Conservation (phyloP, 176 grass and related monocot genomes). For the Eleusine indica region DNA sequence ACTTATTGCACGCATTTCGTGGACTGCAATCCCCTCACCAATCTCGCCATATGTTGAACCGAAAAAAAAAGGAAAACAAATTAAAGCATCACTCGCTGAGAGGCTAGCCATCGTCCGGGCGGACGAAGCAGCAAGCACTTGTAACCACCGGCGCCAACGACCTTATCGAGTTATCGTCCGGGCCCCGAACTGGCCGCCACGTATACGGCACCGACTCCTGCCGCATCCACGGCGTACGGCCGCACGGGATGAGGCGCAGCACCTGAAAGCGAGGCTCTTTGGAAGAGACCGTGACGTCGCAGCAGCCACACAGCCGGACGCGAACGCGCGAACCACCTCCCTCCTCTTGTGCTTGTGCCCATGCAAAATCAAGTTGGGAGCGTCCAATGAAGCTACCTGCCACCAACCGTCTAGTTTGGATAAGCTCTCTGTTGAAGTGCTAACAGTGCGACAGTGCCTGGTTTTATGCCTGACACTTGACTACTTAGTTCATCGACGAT, state of each 20-base stretch:
- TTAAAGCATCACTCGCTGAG: no score
- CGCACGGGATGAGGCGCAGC: neutral
- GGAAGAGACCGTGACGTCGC: neutral
- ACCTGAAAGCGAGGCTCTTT: neutral
- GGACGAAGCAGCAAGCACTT: no score
- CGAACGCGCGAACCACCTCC: neutral
- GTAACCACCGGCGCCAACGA: no score
- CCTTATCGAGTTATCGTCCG: neutral
- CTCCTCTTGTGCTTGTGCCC: neutral
- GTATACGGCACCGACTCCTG: neutral
- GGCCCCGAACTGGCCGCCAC: no score
- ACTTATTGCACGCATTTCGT: no score
- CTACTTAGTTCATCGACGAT: no score
- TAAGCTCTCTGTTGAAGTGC: neutral
- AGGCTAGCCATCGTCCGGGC: no score
- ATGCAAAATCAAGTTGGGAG: neutral
- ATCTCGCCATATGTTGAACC: no score
- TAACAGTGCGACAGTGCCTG: neutral
- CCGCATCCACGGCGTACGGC: neutral
- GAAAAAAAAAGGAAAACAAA: no score
- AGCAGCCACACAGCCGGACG: neutral
- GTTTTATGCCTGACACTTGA: no score
- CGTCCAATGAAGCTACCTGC: neutral
- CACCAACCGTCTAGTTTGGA: neutral
- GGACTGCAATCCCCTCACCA: no score